Evolutionary conservation across 495 filamentous ascomycete genomes (phyloP).

Genomic region (Venustampulla echinocandica): DNA sequence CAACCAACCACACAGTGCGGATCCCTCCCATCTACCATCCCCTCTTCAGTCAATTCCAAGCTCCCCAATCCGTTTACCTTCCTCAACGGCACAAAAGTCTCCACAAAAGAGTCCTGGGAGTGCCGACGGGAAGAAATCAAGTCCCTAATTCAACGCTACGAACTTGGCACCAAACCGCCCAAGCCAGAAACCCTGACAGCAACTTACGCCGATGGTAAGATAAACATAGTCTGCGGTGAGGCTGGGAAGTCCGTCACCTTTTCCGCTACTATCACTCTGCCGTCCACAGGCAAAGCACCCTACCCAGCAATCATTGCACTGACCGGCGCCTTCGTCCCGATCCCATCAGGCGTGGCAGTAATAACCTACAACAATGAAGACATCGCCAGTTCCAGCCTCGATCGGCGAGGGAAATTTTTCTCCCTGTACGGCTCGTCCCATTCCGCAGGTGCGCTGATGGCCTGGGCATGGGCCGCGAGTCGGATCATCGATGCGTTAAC

Average conservation of each 20-base stretch:
- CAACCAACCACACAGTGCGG: not conserved
- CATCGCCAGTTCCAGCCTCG: constrained; percentile 27
- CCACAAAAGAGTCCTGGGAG: constrained; percentile 38
- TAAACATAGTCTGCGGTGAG: constrained; percentile 22
- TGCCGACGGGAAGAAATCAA: constrained; percentile 43
- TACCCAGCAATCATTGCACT: constrained; percentile 39
- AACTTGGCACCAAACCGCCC: constrained; percentile 41
- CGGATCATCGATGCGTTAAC: constrained; percentile 41
- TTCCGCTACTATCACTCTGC: constrained; percentile 30
- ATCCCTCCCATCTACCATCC: not conserved
- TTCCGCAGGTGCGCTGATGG: constrained; percentile 32
- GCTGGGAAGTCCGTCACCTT: constrained; percentile 38
- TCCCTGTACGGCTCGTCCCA: constrained; percentile 34
- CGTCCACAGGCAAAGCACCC: constrained; percentile 24
- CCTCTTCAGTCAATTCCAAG: constrained; percentile 22
- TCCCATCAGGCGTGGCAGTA: constrained; percentile 31
- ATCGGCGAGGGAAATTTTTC: constrained; percentile 37
- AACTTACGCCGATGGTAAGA: not conserved
- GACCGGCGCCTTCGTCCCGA: constrained; percentile 30
- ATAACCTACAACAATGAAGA: constrained; percentile 34
- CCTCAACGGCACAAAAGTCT: constrained; percentile 34
- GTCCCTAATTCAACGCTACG: constrained; percentile 43
- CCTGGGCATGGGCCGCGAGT: constrained; percentile 41
- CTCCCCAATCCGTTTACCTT: constrained; percentile 47
- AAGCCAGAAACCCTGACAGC: constrained; percentile 24